Conservation (phyloP, 306 rosid species). For the Vigna mungo region DNA sequence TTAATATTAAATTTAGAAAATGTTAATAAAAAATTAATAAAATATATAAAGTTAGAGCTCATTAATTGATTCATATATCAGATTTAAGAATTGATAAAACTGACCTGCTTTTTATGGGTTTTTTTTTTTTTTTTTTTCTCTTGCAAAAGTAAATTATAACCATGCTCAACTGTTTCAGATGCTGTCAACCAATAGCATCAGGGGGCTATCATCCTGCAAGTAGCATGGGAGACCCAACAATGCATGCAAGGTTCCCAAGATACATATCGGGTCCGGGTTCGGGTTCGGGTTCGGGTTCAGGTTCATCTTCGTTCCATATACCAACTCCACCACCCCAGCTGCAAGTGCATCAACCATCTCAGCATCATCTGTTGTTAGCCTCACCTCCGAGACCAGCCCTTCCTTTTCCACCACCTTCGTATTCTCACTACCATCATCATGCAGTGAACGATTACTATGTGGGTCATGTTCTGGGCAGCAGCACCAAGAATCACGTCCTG, state of each 20-base stretch:
- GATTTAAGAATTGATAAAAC: neutral
- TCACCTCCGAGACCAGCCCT: slow-evolving; percentile 49
- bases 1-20: neutral
- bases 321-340: slow-evolving; percentile 38
- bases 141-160: neutral
- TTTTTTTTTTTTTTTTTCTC: neutral
- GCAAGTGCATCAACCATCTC: slow-evolving; percentile 24
- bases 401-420: slow-evolving; percentile 44
- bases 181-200: slow-evolving; percentile 68
- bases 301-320: slow-evolving; percentile 58
- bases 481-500: slow-evolving; percentile 4
- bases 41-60: neutral
- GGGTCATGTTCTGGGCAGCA: slow-evolving; percentile 64
- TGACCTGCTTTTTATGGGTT: neutral
- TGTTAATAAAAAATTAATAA: neutral
- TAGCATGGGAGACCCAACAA: slow-evolving; percentile 64
- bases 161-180: slow-evolving; percentile 47
- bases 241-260: slow-evolving; percentile 73
- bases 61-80: neutral
- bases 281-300: slow-evolving; percentile 53
- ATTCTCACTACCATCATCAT: slow-evolving; percentile 45
- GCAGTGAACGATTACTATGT: slow-evolving; percentile 62
- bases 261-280: slow-evolving; percentile 66
- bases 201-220: slow-evolving; percentile 59
- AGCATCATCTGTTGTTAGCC: slow-evolving; percentile 43